A percentile compares a stretch with the other conserved stretches of the same genome.
Evolutionary conservation across 2,329 filamentous ascomycete genomes (phyloP).

Genomic region (Talaromyces funiculosus): DNA sequence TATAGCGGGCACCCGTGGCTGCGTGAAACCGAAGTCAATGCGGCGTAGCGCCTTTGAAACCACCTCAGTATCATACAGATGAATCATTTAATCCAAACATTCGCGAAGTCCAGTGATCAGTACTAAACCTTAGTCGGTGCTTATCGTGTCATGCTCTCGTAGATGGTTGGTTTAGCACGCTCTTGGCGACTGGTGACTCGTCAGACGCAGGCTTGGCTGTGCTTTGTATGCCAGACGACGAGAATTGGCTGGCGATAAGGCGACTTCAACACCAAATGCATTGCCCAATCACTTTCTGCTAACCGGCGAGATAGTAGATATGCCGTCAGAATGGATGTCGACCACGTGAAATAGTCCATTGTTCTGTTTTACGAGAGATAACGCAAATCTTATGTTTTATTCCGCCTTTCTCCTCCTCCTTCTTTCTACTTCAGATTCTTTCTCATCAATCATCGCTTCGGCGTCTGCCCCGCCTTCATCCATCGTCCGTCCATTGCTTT

Average conservation of each 20-base stretch:
- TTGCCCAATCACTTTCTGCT: too few species aligned
- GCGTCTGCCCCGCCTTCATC: not conserved
- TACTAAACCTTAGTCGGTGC: too few species aligned
- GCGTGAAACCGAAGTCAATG: not conserved
- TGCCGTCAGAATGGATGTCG: not conserved
- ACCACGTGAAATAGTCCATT: not conserved
- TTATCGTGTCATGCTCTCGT: constrained; percentile 4
- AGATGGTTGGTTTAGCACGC: not conserved
- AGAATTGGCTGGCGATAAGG: constrained; percentile 6
- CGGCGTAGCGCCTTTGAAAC: not conserved
- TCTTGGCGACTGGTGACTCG: constrained; percentile 1
- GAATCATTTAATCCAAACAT: not conserved
- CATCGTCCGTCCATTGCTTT: not conserved
- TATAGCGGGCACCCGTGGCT: too few species aligned
- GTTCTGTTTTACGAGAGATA: not conserved
- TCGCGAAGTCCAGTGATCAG: not conserved
- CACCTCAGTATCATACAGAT: not conserved
- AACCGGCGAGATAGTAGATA: not conserved
- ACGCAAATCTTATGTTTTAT: not conserved
- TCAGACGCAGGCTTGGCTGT: constrained; percentile 4
- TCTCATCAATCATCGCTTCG: not conserved
- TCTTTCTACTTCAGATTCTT: not conserved
- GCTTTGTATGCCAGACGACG: not conserved
- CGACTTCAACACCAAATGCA: not conserved
- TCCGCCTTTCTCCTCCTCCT: not conserved